phyloP scores from a whole-genome alignment of 345 rosid genomes.

The Bruguiera gymnorhiza region DNA sequence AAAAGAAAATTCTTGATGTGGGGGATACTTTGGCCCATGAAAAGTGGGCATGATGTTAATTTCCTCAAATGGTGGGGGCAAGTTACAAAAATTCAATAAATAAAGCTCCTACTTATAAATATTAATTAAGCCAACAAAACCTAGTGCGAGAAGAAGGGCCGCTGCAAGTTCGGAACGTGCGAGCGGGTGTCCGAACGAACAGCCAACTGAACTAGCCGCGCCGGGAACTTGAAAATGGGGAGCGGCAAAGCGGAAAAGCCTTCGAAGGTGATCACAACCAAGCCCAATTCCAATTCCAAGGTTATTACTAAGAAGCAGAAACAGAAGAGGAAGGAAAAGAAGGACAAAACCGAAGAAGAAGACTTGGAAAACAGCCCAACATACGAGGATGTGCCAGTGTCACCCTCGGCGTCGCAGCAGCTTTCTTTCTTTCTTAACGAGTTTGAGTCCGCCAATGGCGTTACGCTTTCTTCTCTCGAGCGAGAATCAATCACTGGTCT shows the following conservation, averaged over 20 bases:
- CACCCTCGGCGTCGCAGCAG: conserved; percentile 42
- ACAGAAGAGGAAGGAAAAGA: conserved; percentile 5
- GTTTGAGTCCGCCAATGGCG: conserved; percentile 55
- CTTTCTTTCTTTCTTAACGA: conserved; percentile 47
- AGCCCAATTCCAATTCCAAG: conserved; percentile 1
- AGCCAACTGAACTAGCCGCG: background rate
- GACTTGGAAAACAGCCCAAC: background rate
- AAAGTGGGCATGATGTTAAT: too few relatives aligned
- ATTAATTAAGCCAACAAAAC: too few relatives aligned
- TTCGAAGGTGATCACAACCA: conserved; percentile 2
- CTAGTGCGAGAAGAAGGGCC: too few relatives aligned
- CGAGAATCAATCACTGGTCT: conserved; percentile 61
- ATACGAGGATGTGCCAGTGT: background rate
- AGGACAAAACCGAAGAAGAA: background rate
- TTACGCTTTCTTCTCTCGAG: conserved; percentile 65
- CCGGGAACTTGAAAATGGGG: conserved; percentile 7
- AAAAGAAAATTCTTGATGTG: too few relatives aligned
- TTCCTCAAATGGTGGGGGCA: too few relatives aligned
- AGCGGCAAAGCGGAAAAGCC: conserved; percentile 15
- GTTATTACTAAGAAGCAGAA: background rate
- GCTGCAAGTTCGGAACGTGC: too few relatives aligned
- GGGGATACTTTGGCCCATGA: too few relatives aligned
- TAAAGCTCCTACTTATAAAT: too few relatives aligned
- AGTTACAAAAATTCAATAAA: too few relatives aligned
- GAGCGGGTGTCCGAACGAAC: too few relatives aligned